Base-by-base conservation (phyloP, 2,329 filamentous ascomycete species). In the Diaporthe capsici region DNA sequence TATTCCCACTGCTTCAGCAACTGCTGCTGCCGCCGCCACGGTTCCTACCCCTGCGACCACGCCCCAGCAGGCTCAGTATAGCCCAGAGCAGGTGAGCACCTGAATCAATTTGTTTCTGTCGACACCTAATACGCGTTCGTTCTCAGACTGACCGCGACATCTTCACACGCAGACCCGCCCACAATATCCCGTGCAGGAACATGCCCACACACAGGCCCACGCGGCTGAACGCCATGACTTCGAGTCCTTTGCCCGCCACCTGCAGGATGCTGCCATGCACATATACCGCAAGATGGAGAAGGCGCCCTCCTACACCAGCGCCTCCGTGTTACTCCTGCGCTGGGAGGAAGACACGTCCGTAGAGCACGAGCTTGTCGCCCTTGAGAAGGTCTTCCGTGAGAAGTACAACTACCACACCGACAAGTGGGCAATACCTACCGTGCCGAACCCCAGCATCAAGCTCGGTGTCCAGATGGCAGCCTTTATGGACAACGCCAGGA, bases 261-360 rank as follows among this genome's bases (percentile, higher is more conserved):
- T 93, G 60, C 91, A 93, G 81, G 91, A 93, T 87, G 91, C 91
- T 68, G 91, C 91, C 78, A 92, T 92, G 88, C 86, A 92, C 80
- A 92, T 93, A 78, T 90, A 92, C 81, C 88, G 90, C 77, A 91
- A 92, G 83, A 90, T 90, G 61, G 89, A 92, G 80, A 88, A 87
- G 75, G 86, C 87, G 4, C 87, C 88, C 34, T 68, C 70, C 49
- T 92, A 93, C 78, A 87, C 85, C 25, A 88, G 87, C 74, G 90
- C 91, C 20, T 92, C 90, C 5, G 91, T 92, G 15, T 83, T 93
- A 47, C 82, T 93, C 67, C 79, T 93, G 76, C 87, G 89, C 73
- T 93, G 91, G 91, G 90, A 92, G 78, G 90, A 92, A 73, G 90
- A 93, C 78, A 83, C 83, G 57, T 85, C 85, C 49, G 86, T 88